Base-by-base conservation (phyloP, 139 green algal genomes). In the Microglena sp. region DNA sequence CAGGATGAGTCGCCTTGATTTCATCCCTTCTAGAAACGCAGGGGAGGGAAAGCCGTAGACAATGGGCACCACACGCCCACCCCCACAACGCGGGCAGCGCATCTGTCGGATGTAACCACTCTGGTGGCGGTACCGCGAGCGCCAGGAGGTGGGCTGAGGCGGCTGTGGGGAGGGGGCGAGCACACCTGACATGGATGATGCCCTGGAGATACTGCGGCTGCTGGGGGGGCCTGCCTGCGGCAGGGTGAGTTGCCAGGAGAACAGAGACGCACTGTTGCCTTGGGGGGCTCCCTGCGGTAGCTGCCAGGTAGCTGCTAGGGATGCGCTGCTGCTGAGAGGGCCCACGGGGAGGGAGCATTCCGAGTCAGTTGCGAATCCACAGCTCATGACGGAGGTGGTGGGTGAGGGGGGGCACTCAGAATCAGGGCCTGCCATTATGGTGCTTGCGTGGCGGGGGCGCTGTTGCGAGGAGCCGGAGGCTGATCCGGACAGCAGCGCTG, bases 1-100 rank as follows among this genome's bases (percentile, higher is more conserved):
- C 33, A 83, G 63, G 5, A 83, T 67, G 2, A 83, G 55, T 27
- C 70, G 55, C 34, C 32, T 44, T 2, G 7, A 34, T 29, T 33
- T 45, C 69, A 77, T 75, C 7, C 66, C 76, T 6, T 67, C 40
- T 33, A 79, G 46, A 36, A 78, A 56, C 24, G 44, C 24, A 0
- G 33, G 27, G 7, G 53, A 68, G 21, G 76, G 76, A 43, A 77
- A 82, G 54, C 76, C 76, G 66, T 82, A 82, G 55, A 82, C 55
- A 26, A 82, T 67, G 5, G 76, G 76, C 46, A 82, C 27, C 0
- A 82, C 28, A 18, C 8, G 26, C 4, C 11, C 36, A 2, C 21
- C 31, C 34, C 76, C 76, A 27, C 76, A 82, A 33, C 72, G 64
- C 5, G 76, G 76, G 56, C 76, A 82, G 36, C 60, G n/a, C 62